Conservation (phyloP, 2,329 filamentous ascomycete genomes). For the Stagonosporopsis vannaccii region DNA sequence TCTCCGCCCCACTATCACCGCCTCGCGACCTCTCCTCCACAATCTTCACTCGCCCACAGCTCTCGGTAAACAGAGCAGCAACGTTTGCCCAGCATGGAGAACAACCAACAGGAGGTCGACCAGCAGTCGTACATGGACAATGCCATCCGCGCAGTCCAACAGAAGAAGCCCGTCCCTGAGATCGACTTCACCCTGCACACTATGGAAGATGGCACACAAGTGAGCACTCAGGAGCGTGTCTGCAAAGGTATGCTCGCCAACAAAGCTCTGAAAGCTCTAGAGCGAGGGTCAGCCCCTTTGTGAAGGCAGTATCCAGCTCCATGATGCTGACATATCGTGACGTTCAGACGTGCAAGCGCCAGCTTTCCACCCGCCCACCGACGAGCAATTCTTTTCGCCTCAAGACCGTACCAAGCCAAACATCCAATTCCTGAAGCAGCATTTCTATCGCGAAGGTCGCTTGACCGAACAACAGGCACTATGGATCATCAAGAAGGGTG, state of each 20-base stretch:
- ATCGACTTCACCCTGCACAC: constrained; percentile 98
- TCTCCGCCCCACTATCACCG: constrained; percentile 43
- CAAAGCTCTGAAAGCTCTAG: not conserved
- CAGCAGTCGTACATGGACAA: constrained; percentile 72
- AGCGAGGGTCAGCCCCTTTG: constrained; percentile 4
- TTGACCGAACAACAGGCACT: constrained; percentile 96
- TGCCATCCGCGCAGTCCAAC: constrained; percentile 87
- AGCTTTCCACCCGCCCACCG: constrained; percentile 87
- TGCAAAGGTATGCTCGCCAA: constrained; percentile 80
- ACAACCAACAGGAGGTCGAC: constrained; percentile 43
- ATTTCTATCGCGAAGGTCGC: constrained; percentile 96
- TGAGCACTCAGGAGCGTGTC: constrained; percentile 93
- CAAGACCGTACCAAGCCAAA: constrained; percentile 87
- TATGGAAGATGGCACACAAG: constrained; percentile 96
- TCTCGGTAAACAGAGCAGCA: constrained; percentile 22
- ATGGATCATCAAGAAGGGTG: constrained; percentile 90
- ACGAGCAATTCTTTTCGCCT: constrained; percentile 93
- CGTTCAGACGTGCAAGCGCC: constrained; percentile 91
- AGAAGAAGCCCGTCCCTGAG: constrained; percentile 95
- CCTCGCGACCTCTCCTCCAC: constrained; percentile 34
- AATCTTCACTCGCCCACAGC: constrained; percentile 35
- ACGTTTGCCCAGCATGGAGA: constrained; percentile 44
- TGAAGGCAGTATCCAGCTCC: constrained; percentile 22
- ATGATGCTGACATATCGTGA: constrained; percentile 35
- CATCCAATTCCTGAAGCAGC: constrained; percentile 93